Base-by-base conservation (phyloP, 768 basidiomycete genomes). In the Amanita rimosa region DNA sequence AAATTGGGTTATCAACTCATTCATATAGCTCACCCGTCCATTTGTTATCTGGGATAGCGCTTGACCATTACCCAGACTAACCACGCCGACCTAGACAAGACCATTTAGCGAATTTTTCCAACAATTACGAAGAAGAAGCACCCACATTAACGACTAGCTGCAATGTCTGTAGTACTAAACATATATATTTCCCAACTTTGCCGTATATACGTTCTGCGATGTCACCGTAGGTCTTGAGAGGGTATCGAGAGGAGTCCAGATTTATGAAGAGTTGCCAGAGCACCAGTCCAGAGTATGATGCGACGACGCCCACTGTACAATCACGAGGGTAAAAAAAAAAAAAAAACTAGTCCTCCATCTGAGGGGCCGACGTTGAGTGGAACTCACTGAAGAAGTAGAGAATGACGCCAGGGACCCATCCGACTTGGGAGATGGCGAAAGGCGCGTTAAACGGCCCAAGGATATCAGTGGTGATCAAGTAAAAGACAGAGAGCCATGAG, bases 151-250 rank as follows among this genome's bases (percentile, higher is more conserved):
- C 62, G 24, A 79, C 54, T 1, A 82, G 66, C 52, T 83, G 80
- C 14, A 82, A 50, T 21, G 67, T 70, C 54, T 81, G 80, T 33
- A 81, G 61, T 34, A 77, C 44, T 17, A 65, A 71, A 48, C 67
- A 69, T 3, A 74, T 61, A 50, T 74, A 68, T 1, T 72, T 65
- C 46, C 75, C 74, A 46, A 64, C 63, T 35, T 45, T 62, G 4
- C 80, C 80, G 41, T 67, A 78, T 46, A 81, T 71, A 34, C 78
- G 70, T 37, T 78, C 71, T 3, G 67, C 74, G 3, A 83, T 66
- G 48, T 82, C 80, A 2, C 67, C 70, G 53, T 81, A 83, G 3
- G 72, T 72, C 52, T 65, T 68, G 19, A 77, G 51, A 0, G 81
- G 80, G 56, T 72, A 79, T 29, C 64, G 64, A 1, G 71, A 62